These are phyloP conservation scores for Melaleuca quinquenervia DNA, from an alignment of 345 rosid species.

Conservation along the genomic window DNA sequence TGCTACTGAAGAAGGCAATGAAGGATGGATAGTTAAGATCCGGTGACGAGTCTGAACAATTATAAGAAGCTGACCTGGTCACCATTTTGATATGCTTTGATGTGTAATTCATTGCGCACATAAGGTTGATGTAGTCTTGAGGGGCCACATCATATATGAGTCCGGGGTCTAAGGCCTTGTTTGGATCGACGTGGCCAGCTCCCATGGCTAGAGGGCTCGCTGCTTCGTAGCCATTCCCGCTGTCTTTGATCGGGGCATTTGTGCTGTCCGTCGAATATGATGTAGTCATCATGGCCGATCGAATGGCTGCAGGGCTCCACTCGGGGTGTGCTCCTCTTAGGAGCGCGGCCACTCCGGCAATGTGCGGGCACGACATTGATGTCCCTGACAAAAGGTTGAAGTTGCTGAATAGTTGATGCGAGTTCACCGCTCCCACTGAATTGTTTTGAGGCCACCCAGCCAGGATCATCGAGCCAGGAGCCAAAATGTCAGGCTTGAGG, in stretches of 20 bases:
- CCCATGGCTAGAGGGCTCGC: constrained; percentile 38
- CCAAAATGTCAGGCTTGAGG: constrained; percentile 43
- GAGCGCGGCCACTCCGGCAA: constrained; percentile 43
- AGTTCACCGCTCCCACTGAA: neutral
- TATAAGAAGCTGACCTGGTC: neutral
- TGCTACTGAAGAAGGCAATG: constrained; percentile 7
- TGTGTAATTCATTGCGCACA: constrained; percentile 17
- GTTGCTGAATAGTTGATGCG: constrained; percentile 3
- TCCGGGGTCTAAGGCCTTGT: constrained; percentile 27
- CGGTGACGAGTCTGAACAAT: constrained; percentile 17
- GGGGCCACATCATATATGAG: constrained; percentile 16
- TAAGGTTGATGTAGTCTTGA: constrained; percentile 11
- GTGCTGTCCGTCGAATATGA: constrained; percentile 26
- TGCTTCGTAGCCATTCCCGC: constrained; percentile 13
- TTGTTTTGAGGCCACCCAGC: constrained; percentile 31
- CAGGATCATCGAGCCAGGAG: constrained; percentile 34
- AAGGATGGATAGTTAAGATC: constrained; percentile 32
- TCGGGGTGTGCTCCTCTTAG: constrained; percentile 31
- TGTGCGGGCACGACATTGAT: constrained; percentile 54
- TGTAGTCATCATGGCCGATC: constrained; percentile 39
- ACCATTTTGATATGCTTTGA: constrained; percentile 3
- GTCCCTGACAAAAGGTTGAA: constrained; percentile 39
- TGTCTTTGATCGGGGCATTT: constrained; percentile 23
- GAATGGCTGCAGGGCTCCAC: constrained; percentile 38
- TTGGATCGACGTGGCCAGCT: constrained; percentile 28